Base-by-base conservation (phyloP, 2,329 filamentous ascomycete genomes). In the Xylaria sp. region DNA sequence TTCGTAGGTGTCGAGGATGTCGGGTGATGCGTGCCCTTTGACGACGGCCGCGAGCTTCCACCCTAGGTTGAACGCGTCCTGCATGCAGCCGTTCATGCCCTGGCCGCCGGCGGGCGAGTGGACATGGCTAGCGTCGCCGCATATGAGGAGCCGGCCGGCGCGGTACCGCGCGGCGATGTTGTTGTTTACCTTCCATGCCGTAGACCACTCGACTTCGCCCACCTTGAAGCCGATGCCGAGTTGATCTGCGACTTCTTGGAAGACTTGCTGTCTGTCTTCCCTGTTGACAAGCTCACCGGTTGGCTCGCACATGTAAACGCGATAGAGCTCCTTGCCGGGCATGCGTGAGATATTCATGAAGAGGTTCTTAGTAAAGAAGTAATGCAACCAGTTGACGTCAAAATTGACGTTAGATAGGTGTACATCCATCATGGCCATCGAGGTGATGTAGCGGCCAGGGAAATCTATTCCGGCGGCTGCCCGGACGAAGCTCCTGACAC, bases 101-200 rank as follows among this genome's bases (percentile, higher is more conserved):
- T 92, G 91, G 0, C 90, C 91, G 0, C 90, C 90, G 78, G 92
- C 92, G 5, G 91, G 91, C 1, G 88, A 90, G 75, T 93, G 91
- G 0, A 90, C 92, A 72, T 92, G 91, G 69, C 88, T 90, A 40
- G 91, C 90, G 75, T 93, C 91, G 16, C 66, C 66, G 27, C 63
- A 57, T n/a, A 68, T 21, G 8, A 68, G 18, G 3, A 68, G 57
- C 5, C 66, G 29, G n/a, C 23, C 35, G 23, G 60, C 61, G 3
- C 61, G 66, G 37, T 68, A 68, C 12, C 27, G 13, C 5, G 57
- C 16, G 5, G 57, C 57, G 18, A 60, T 60, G 42, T 60, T 48
- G 42, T 32, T 60, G 27, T 12, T 12, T 5, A 47, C 57, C 5
- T 60, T 4, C 57, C 57, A 60, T 1, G 42, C 5, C 4, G 57